Percentiles rank a stretch among this genome's conserved stretches.
Evolutionary conservation across 768 basidiomycete species (phyloP).

Genomic region (Clitopilus hobsonii): DNA sequence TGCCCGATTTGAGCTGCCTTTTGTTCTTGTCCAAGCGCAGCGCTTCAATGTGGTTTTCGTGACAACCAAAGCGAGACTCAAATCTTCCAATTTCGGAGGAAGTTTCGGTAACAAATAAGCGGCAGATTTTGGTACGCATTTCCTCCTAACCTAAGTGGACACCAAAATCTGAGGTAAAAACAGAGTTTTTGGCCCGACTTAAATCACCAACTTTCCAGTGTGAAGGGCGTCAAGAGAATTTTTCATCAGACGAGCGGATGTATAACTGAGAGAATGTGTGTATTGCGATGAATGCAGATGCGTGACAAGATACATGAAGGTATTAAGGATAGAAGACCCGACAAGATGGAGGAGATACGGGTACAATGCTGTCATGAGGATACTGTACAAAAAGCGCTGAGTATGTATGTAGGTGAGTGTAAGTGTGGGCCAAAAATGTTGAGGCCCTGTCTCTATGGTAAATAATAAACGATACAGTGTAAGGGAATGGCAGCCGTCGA

Average conservation of each 20-base stretch:
- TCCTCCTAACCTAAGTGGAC: too few relatives aligned
- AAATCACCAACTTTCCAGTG: too few relatives aligned
- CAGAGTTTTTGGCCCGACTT: too few relatives aligned
- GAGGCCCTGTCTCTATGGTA: background rate
- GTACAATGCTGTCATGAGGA: background rate
- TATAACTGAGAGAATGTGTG: background rate
- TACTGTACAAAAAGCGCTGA: background rate
- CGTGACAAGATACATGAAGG: background rate
- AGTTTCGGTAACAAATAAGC: too few relatives aligned
- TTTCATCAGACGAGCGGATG: background rate
- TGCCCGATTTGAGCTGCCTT: too few relatives aligned
- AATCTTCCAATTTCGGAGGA: too few relatives aligned
- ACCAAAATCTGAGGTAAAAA: too few relatives aligned
- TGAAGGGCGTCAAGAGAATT: too few relatives aligned
- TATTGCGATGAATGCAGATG: background rate
- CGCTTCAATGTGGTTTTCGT: too few relatives aligned
- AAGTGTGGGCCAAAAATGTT: background rate
- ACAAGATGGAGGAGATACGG: background rate
- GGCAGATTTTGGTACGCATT: too few relatives aligned
- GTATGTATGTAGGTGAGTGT: background rate
- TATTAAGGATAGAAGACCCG: background rate
- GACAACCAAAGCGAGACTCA: too few relatives aligned
- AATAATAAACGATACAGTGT: background rate
- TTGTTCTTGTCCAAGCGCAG: too few relatives aligned
- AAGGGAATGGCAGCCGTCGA: background rate